Percentiles rank a stretch among this genome's conserved stretches.
phyloP scores from a whole-genome alignment of 495 filamentous ascomycete genomes.

The Lepraria neglecta region DNA sequence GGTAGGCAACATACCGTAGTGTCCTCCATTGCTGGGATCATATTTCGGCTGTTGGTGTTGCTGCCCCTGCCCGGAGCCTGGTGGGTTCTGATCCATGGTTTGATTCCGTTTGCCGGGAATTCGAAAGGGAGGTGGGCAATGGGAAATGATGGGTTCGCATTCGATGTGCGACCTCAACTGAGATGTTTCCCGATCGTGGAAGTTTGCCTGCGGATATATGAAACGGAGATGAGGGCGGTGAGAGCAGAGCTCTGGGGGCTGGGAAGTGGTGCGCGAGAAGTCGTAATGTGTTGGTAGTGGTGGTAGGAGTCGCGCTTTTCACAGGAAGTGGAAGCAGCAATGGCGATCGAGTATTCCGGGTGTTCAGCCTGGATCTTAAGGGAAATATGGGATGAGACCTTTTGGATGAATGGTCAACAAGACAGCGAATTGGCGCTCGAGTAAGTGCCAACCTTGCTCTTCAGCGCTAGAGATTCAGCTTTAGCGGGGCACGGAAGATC shows the following conservation, averaged over 20 bases:
- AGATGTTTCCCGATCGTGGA: background rate
- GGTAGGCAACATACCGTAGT: slow-evolving; percentile 64
- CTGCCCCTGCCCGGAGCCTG: slow-evolving; percentile 48
- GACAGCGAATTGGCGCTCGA: slow-evolving; percentile 17
- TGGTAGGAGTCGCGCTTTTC: background rate
- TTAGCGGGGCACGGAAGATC: background rate
- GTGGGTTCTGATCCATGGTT: slow-evolving; percentile 53
- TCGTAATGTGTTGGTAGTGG: background rate
- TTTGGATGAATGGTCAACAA: background rate
- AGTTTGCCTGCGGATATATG: slow-evolving; percentile 4
- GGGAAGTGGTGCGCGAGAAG: slow-evolving; percentile 4
- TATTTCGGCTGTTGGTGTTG: slow-evolving; percentile 63
- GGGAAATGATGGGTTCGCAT: slow-evolving; percentile 8
- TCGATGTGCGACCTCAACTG: slow-evolving; percentile 8
- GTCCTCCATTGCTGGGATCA: slow-evolving; percentile 74
- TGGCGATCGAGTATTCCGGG: background rate
- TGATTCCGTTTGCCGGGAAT: slow-evolving; percentile 3
- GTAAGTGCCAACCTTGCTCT: slow-evolving; percentile 1
- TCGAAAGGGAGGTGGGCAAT: slow-evolving; percentile 7
- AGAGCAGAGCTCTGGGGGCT: background rate
- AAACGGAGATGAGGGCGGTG: slow-evolving; percentile 7
- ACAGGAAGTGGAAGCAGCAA: background rate
- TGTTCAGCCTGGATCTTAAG: background rate
- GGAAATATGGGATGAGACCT: background rate
- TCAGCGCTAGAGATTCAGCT: background rate